Base-by-base conservation (phyloP, 306 rosid genomes). In the Pyrus bretschneideri region DNA sequence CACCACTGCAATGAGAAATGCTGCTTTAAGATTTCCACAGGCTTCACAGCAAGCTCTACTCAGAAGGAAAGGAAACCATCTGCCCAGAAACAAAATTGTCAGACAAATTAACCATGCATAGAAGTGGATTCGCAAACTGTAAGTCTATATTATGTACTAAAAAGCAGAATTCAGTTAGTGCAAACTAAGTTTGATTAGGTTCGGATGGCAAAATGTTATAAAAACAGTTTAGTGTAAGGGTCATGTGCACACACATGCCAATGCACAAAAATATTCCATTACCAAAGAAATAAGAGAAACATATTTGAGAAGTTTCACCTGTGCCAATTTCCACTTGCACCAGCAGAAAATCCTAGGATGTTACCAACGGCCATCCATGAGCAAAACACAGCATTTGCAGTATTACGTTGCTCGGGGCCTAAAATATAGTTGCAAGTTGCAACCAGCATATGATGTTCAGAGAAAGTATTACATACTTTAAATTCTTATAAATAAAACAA, bases 331-430 rank as follows among this genome's bases (percentile, higher is more conserved):
- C 96, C 98, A 89, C 97, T 95, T 57, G 99, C 90, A 70, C 99
- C 99, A 45, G 98, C 79, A 54, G 99, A 96, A 89, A 89, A 96
- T 76, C 99, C 99, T 40, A 96, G 86, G 78, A 96, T 92, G 86
- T 96, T 96, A 63, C 99, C 99, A 81, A 86, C 97, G 29, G 99
- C 99, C 99, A 96, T 96, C 99, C 99, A 95, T 42, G 95, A 91
- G 88, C 99, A 96, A 88, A 96, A 92, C 78, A 96, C 74, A 78
- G 99, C 93, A 88, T 96, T 96, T 81, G 99, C 85, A 12, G 88
- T 87, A 86, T 92, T 92, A 70, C 91, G 92, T 85, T 96, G 99
- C 78, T 92, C 96, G 35, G 99, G 93, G 81, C 97, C 99, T 96
- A 81, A 44, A 72, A 67, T 57, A 78, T 69, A 70, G 40, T 59